Evolutionary conservation across 208 protist species (phyloP).

Genomic region (Acanthamoeba triangularis): DNA sequence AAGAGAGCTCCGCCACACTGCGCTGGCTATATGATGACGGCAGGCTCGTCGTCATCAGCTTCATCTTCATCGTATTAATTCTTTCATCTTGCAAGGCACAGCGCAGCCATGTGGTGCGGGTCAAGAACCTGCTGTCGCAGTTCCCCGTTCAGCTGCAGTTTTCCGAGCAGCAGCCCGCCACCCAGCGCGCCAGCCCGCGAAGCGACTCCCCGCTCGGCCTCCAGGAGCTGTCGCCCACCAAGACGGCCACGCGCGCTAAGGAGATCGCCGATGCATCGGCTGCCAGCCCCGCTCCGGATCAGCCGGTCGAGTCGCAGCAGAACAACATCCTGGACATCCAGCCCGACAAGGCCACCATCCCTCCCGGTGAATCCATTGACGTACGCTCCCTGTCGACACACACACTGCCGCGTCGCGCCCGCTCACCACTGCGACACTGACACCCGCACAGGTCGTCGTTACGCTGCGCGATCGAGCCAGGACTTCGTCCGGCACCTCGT

Average conservation of each 20-base stretch:
- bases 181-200: slow-evolving; percentile 1
- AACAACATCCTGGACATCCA: slow-evolving; percentile 15
- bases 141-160: slow-evolving; percentile 37
- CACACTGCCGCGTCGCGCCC: not conserved
- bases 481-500: not conserved
- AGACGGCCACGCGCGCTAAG: not conserved
- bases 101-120: slow-evolving; percentile 19
- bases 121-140: slow-evolving; percentile 65
- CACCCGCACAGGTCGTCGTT: not conserved
- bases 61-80: not conserved
- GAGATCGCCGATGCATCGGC: not conserved
- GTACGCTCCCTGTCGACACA: not conserved
- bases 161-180: not conserved
- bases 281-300: not conserved
- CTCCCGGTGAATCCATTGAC: not conserved
- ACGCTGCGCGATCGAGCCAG: not conserved
- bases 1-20: too few species aligned
- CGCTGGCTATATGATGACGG: too few species aligned
- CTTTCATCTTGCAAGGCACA: not conserved
- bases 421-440: not conserved
- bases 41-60: too few species aligned
- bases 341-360: slow-evolving; percentile 26
- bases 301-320: not conserved
- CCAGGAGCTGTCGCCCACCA: not conserved
- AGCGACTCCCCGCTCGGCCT: not conserved